Conservation (phyloP, 441 rosid species). For the Populus tomentosa region DNA sequence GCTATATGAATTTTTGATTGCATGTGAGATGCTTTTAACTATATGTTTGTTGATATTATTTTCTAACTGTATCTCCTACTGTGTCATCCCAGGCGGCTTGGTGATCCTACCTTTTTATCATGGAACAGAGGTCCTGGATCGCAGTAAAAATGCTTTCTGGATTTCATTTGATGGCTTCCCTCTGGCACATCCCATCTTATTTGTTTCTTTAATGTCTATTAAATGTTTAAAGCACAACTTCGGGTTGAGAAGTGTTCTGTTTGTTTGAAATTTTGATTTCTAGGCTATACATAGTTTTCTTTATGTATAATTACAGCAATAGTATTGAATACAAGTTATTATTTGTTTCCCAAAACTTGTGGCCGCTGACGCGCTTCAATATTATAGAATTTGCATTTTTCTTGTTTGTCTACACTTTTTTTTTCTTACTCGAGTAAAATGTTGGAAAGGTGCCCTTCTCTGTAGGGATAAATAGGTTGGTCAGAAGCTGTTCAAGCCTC, state of each 20-base stretch:
- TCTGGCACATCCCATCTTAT: neutral
- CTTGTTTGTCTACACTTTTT: neutral
- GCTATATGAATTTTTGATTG: neutral
- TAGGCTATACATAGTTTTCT: neutral
- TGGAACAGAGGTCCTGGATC: slow-evolving; percentile 80
- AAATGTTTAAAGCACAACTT: neutral
- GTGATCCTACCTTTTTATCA: slow-evolving; percentile 87
- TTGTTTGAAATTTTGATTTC: neutral
- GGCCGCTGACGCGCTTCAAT: neutral
- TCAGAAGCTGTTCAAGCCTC: too few relatives aligned
- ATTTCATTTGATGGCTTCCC: neutral
- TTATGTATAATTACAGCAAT: neutral
- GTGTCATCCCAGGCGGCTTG: slow-evolving; percentile 67
- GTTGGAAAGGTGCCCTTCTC: slow-evolving; percentile 81
- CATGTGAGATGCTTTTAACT: neutral
- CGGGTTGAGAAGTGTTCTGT: neutral
- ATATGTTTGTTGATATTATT: neutral
- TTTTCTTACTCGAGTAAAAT: slow-evolving; percentile 25
- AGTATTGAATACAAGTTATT: neutral
- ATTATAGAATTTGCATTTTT: neutral
- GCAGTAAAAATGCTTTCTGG: neutral
- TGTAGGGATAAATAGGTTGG: slow-evolving; percentile 44
- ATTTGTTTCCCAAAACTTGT: neutral
- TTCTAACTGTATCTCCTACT: neutral
- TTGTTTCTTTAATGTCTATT: neutral